Evolutionary conservation across 2,329 filamentous ascomycete species (phyloP).

Genomic region (Tolypocladium nubicola): DNA sequence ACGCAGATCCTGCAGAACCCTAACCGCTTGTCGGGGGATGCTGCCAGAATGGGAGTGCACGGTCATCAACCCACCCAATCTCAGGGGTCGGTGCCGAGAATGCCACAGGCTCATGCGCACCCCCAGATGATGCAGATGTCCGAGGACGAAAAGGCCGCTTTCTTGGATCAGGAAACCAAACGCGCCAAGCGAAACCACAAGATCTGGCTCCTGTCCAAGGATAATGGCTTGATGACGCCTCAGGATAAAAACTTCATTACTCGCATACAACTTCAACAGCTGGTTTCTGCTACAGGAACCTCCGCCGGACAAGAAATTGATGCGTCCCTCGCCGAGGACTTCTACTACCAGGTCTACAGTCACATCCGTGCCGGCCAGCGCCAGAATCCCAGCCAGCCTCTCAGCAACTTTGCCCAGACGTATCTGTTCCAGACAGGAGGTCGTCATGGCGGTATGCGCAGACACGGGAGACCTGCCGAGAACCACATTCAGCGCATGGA

Average conservation of each 20-base stretch:
- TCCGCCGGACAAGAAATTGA: slow-evolving; percentile 71
- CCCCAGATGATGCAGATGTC: slow-evolving; percentile 56
- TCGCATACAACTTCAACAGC: slow-evolving; percentile 90
- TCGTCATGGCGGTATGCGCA: slow-evolving; percentile 61
- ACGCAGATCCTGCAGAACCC: slow-evolving; percentile 74
- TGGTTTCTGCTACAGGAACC: slow-evolving; percentile 85
- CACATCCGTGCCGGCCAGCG: slow-evolving; percentile 85
- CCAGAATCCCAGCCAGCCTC: slow-evolving; percentile 83
- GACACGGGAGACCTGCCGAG: slow-evolving; percentile 74
- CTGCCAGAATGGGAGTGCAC: slow-evolving; percentile 20
- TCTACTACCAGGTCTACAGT: slow-evolving; percentile 96
- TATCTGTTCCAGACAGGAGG: slow-evolving; percentile 93
- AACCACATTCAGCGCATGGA: slow-evolving; percentile 99
- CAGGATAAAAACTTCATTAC: slow-evolving; percentile 99
- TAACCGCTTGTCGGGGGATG: slow-evolving; percentile 49
- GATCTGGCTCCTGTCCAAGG: slow-evolving; percentile 84
- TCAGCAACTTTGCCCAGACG: slow-evolving; percentile 95
- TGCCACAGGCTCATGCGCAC: slow-evolving; percentile 23
- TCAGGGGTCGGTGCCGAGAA: slow-evolving; percentile 37
- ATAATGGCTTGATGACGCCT: slow-evolving; percentile 96
- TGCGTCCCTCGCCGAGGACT: slow-evolving; percentile 78
- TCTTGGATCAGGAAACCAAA: slow-evolving; percentile 84
- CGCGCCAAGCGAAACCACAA: slow-evolving; percentile 97
- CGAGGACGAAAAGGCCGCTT: slow-evolving; percentile 74
- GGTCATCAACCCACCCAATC: slow-evolving; percentile 31